Base-by-base conservation (phyloP, 176 grass and related monocot genomes). In the Elaeis guineensis region DNA sequence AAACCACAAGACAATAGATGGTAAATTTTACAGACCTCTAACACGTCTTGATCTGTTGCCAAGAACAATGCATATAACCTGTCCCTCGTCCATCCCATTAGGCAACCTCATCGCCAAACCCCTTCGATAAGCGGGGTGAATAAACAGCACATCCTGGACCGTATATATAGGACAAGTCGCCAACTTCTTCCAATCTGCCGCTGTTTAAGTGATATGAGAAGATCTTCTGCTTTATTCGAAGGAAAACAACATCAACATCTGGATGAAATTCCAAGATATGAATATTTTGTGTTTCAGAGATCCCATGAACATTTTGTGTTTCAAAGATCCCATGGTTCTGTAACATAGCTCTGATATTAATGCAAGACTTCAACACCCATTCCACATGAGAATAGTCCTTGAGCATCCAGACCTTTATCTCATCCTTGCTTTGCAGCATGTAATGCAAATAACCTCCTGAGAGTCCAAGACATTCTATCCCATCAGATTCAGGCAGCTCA, bases 241-340 rank as follows among this genome's bases (percentile, higher is more conserved):
- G 17, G 61, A 74, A 74, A 57, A 74, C 71, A 23, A 64, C 12
- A 74, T 74, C 71, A 19, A 20, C 64, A 5, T 74, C 61, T 0
- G 71, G 61, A 54, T 74, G 71, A 64, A 74, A 74, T n/a, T 64
- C 21, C 16, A 64, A 59, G 16, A 64, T 59, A 29, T 74, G 57
- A 29, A 64, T 49, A 57, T 56, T 25, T 25, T 64, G 26, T 4
- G 15, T 19, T 57, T 18, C 7, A 51, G 21, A 11, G 59, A 28
- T 28, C 3, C 54, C 8, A 11, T 35, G 6, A 35, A 35, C 7
- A 35, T 50, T 21, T 17, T 50, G 50, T 5, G 7, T 26, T 58
- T 25, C 8, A 21, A 12, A 15, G 52, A 1, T 35, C 1, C 63
- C 5, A 6, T 57, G 22, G 5, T 16, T 50, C 21, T 57, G 20